Evolutionary conservation across 768 basidiomycete genomes (phyloP).

Genomic region (Termitomyces sp.): DNA sequence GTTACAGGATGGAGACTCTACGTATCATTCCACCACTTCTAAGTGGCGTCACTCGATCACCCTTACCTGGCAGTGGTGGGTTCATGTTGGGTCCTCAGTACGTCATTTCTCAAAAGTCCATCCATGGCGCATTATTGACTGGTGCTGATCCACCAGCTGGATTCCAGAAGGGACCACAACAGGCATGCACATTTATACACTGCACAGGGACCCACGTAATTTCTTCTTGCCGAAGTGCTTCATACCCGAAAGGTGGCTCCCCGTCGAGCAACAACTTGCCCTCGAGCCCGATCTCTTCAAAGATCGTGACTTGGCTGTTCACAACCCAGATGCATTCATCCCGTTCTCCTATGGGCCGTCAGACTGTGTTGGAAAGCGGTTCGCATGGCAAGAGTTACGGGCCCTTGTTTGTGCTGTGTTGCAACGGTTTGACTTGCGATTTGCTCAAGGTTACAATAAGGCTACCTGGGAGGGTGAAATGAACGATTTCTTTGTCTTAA

Average conservation of each 20-base stretch:
- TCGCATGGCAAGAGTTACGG: constrained; percentile 31
- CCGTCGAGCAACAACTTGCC: constrained; percentile 12
- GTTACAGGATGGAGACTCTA: constrained; percentile 29
- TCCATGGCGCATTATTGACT: background rate
- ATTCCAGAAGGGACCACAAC: constrained; percentile 35
- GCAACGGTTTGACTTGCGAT: constrained; percentile 24
- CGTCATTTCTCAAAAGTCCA: background rate
- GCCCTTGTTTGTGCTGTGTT: constrained; percentile 22
- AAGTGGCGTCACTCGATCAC: constrained; percentile 26
- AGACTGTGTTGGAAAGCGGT: constrained; percentile 41
- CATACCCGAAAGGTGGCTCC: constrained; percentile 34
- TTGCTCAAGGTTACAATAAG: constrained; percentile 20
- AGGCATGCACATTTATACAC: constrained; percentile 25
- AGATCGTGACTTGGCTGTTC: constrained; percentile 13
- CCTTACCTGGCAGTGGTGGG: constrained; percentile 3
- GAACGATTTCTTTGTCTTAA: constrained; percentile 26
- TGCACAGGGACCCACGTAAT: constrained; percentile 32
- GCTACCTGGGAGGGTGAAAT: constrained; percentile 22
- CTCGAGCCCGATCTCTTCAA: constrained; percentile 16
- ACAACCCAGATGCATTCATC: constrained; percentile 24
- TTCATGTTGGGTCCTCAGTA: constrained; percentile 18
- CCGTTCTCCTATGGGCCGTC: constrained; percentile 40
- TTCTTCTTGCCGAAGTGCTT: constrained; percentile 32
- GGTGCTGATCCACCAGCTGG: constrained; percentile 17
- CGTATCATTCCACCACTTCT: constrained; percentile 31